Evolutionary conservation across 129 eudicot genomes (phyloP).

Genomic region (Flaveria bidentis): DNA sequence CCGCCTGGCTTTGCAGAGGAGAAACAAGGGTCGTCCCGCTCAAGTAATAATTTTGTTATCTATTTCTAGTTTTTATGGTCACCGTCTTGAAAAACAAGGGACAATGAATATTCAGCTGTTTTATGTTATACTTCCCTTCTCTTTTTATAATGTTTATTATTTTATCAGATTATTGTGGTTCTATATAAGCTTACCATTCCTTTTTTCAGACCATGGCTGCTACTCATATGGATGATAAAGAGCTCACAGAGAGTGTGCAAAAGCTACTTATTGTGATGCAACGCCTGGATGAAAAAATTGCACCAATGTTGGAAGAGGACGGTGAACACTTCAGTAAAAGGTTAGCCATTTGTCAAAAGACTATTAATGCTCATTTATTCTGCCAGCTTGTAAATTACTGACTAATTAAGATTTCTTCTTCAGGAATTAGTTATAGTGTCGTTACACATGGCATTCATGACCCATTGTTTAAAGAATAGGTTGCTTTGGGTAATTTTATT

Average conservation of each 20-base stretch:
- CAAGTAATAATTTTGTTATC: conserved; percentile 52
- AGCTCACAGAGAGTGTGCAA: conserved; percentile 85
- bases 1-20: conserved; percentile 88
- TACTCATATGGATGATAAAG: conserved; percentile 84
- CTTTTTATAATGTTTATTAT: neutral
- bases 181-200: conserved; percentile 10
- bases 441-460: neutral
- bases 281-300: conserved; percentile 75
- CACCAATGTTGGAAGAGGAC: conserved; percentile 85
- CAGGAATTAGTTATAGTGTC: neutral
- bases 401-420: neutral
- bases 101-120: neutral
- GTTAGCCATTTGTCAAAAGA: conserved; percentile 35
- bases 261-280: conserved; percentile 95
- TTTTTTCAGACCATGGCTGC: conserved; percentile 78
- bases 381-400: neutral
- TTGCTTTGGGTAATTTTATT: neutral
- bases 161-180: conserved; percentile 17
- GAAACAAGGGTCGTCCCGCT: conserved; percentile 85
- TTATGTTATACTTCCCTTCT: too few species aligned
- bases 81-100: neutral
- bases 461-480: neutral
- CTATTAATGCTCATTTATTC: neutral
- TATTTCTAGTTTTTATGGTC: neutral
- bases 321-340: conserved; percentile 88